phyloP scores from a whole-genome alignment of 1,284 basidiomycete species.

The Pisolithus thermaeus region DNA sequence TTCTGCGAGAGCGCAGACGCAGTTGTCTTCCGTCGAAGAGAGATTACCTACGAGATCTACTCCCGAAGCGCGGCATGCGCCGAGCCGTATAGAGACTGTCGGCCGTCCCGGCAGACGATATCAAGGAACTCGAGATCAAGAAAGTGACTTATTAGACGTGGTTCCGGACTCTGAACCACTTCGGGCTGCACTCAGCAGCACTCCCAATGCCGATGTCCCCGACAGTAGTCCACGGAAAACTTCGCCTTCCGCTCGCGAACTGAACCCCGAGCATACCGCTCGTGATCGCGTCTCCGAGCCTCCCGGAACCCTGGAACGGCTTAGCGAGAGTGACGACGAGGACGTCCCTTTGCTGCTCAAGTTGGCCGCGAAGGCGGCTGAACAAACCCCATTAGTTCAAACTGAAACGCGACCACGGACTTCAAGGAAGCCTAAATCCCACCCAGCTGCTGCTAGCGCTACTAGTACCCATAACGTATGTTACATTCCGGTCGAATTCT shows the following conservation, averaged over 20 bases:
- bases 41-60: slow-evolving; percentile 10
- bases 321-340: slow-evolving; percentile 33
- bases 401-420: slow-evolving; percentile 1
- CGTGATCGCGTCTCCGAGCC: slow-evolving; percentile 28
- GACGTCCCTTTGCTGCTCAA: slow-evolving; percentile 38
- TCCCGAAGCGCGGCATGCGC: slow-evolving; percentile 1
- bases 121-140: slow-evolving; percentile 7
- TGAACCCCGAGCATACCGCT: slow-evolving; percentile 22
- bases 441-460: not conserved
- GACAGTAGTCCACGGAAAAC: slow-evolving; percentile 14
- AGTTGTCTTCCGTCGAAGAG: slow-evolving; percentile 16
- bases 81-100: not conserved
- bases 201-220: slow-evolving; percentile 4
- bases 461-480: slow-evolving; percentile 17
- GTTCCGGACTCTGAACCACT: slow-evolving; percentile 56
- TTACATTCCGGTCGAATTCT: not conserved
- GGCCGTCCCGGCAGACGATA: not conserved
- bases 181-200: slow-evolving; percentile 11
- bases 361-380: slow-evolving; percentile 6
- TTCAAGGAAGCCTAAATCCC: slow-evolving; percentile 4
- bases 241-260: slow-evolving; percentile 8
- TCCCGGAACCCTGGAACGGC: slow-evolving; percentile 25
- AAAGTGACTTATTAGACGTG: slow-evolving; percentile 32
- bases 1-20: slow-evolving; percentile 14
- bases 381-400: slow-evolving; percentile 11